phyloP scores from a whole-genome alignment of 1,284 basidiomycete species.

The Melampsora abietis-canadensis region DNA sequence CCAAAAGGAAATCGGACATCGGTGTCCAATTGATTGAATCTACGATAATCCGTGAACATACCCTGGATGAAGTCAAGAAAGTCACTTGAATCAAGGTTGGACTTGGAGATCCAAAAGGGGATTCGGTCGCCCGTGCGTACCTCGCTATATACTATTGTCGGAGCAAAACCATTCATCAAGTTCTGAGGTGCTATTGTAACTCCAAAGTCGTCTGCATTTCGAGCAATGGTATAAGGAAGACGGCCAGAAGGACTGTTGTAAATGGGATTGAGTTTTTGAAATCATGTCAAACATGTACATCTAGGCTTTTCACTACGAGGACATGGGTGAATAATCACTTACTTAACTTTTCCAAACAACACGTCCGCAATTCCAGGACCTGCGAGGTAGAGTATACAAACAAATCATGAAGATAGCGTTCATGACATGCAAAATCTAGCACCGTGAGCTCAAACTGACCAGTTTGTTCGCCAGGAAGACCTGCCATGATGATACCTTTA shows the following conservation, averaged over 20 bases:
- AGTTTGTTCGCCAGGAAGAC: conserved; percentile 34
- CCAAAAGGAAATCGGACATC: conserved; percentile 33
- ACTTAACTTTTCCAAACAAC: conserved; percentile 7
- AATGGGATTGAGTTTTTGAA: no score
- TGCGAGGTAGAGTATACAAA: conserved; percentile 49
- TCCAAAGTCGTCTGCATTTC: conserved; percentile 47
- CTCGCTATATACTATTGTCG: conserved; percentile 38
- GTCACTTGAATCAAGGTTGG: no score
- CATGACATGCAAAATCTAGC: conserved; percentile 22
- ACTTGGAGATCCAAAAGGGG: not conserved
- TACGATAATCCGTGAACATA: conserved; percentile 18
- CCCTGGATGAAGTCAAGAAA: not conserved
- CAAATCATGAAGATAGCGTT: conserved; percentile 41
- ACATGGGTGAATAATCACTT: conserved; percentile 59
- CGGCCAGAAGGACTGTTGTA: conserved; percentile 2
- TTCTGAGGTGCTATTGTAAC: conserved; percentile 13
- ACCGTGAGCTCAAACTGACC: conserved; percentile 21
- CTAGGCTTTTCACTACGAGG: conserved; percentile 45
- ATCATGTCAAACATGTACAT: conserved; percentile 66
- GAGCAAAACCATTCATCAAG: conserved; percentile 1
- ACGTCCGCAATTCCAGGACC: conserved; percentile 9
- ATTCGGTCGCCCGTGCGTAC: conserved; percentile 53
- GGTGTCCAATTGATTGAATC: conserved; percentile 27
- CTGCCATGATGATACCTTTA: conserved; percentile 29
- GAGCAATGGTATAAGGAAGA: conserved; percentile 49